phyloP scores from a whole-genome alignment of 2,329 filamentous ascomycete genomes.

The Fusarium liriodendri region DNA sequence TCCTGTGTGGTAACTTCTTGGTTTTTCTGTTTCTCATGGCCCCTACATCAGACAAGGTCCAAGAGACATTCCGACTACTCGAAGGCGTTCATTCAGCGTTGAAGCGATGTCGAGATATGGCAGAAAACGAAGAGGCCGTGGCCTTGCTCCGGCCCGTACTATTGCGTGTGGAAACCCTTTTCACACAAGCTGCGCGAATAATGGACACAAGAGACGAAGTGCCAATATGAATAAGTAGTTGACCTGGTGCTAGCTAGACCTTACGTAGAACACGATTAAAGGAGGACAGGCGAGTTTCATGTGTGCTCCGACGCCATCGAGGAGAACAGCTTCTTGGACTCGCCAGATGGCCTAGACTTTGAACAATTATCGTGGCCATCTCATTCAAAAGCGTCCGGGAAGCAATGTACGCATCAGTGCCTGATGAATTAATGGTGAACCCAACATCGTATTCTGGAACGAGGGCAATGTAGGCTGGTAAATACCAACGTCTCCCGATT shows the following conservation, averaged over 20 bases:
- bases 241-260: not conserved
- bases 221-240: not conserved
- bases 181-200: slow-evolving; percentile 35
- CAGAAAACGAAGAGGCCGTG: slow-evolving; percentile 12
- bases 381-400: not conserved
- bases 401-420: not conserved
- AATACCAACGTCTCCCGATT: not conserved
- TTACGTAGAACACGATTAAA: not conserved
- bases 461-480: not conserved
- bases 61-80: slow-evolving; percentile 36
- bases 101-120: slow-evolving; percentile 30
- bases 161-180: slow-evolving; percentile 42
- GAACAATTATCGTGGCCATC: not conserved
- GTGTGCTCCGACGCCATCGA: not conserved
- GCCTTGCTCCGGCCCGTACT: slow-evolving; percentile 38
- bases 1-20: slow-evolving; percentile 52
- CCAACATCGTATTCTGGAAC: not conserved
- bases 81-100: slow-evolving; percentile 35
- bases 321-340: not conserved
- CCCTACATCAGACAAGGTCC: slow-evolving; percentile 33
- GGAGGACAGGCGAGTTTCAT: not conserved
- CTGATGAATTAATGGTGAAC: not conserved
- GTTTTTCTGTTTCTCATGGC: slow-evolving; percentile 53
- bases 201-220: slow-evolving; percentile 14
- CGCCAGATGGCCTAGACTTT: not conserved